phyloP scores from a whole-genome alignment of 306 rosid genomes.

The Quercus robur region DNA sequence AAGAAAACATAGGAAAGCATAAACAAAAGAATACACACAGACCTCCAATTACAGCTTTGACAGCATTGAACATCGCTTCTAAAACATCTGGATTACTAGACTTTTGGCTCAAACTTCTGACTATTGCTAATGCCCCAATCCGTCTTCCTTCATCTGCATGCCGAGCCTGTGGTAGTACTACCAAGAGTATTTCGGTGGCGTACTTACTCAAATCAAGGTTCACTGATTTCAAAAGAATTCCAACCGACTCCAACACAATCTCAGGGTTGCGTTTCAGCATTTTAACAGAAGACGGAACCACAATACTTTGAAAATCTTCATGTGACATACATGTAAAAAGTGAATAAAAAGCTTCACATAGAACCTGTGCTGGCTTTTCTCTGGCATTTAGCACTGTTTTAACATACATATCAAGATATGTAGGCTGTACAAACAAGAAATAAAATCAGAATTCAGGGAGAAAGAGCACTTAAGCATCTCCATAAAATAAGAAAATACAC shows the following conservation, averaged over 20 bases:
- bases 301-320: conserved; percentile 72
- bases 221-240: conserved; percentile 70
- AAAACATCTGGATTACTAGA: conserved; percentile 88
- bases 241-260: conserved; percentile 89
- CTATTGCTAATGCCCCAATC: conserved; percentile 62
- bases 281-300: conserved; percentile 81
- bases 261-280: conserved; percentile 99
- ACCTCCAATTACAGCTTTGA: conserved; percentile 89
- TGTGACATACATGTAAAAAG: conserved; percentile 69
- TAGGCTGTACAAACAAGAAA: conserved; percentile 52
- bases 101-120: conserved; percentile 69
- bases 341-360: conserved; percentile 75
- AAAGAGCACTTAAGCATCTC: conserved; percentile 7
- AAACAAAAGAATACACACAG: conserved; percentile 7
- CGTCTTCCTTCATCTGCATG: conserved; percentile 91
- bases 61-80: conserved; percentile 71
- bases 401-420: conserved; percentile 81
- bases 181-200: conserved; percentile 77
- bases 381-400: conserved; percentile 70
- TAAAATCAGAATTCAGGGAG: conserved; percentile 12
- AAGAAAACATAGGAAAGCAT: not conserved
- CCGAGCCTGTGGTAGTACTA: conserved; percentile 75
- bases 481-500: not conserved
- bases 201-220: conserved; percentile 91
- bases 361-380: conserved; percentile 76